Evolutionary conservation across 208 protist species (phyloP), one percentile per base, ranked within the genome.

Genomic region (Wallacemonas sp.): DNA sequence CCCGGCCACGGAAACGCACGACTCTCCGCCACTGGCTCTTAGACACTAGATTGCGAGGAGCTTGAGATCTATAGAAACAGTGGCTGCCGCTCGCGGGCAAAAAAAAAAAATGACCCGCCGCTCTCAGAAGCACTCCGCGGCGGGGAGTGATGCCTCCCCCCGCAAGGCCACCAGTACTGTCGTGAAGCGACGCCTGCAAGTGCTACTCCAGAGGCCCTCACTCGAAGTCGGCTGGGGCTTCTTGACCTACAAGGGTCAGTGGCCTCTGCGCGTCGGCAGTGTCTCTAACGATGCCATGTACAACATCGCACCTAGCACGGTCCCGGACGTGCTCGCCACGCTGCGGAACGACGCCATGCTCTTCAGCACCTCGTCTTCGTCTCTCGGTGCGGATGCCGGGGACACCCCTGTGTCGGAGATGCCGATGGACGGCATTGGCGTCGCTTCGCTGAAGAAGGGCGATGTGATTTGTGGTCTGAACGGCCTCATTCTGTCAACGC

Each of bases 381-480:
- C 29, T 4, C 0, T 30, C 21, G 50, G 45, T 53, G 41, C 15
- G 5, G 10, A 46, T 5, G 41, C 41, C 41, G 5, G 9, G 46
- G 5, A 17, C 17, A 37, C 36, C 6, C 10, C 34, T 24, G 29
- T 46, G 42, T 3, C 42, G 5, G n/a, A n/a, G 19, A 60, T 44
- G 26, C 17, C 60, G 15, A 57, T 57, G 3, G 5, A 6, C 3
- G 50, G 30, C 22, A 26, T 39, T 6, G 50, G 50, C n/a, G 50
- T 57, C 30, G 9, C 45, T 21, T 55, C 8, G 27, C 15, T 83
- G 19, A 6, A 53, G 21, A 57, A 61, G 50, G 65, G 55, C 5
- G 77, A 83, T 63, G 59, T 55, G 15, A 72, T 83, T 48, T 12
- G 78, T 22, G 63, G 39, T 44, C 69, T 83, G 3, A 76, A 83